Evolutionary conservation across 2,329 filamentous ascomycete genomes (phyloP), one percentile per base, ranked within the genome.

Genomic region (Aspergillus ibericus): DNA sequence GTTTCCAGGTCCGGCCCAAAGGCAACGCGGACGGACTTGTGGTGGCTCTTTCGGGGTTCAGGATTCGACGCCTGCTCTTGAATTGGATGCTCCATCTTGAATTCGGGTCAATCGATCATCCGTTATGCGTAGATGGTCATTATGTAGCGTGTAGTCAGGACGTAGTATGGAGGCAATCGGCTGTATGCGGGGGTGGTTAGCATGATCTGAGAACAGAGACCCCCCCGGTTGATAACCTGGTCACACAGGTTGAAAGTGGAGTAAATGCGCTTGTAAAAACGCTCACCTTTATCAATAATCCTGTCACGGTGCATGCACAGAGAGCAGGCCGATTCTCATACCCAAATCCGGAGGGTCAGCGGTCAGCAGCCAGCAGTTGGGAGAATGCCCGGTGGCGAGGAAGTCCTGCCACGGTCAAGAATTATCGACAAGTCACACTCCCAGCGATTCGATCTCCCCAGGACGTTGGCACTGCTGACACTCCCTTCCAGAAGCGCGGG

Each of bases 1-100:
- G 71, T 72, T 62, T 77, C 73, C 34, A 75, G 58, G 15, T 75
- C 72, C 4, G 74, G 74, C 51, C 73, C 75, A 59, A 77, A 77
- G 22, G 74, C 73, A 46, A 77, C 74, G 47, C 75, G 73, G 29
- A 69, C 73, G 9, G 72, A 71, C 62, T 73, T 76, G 48, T 66
- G 63, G 34, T 61, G 64, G 32, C 62, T 70, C 55, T 69, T 71
- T 58, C 73, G 70, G 46, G 70, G 66, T 62, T 71, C 73, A 40
- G 64, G 64, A 27, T 70, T 70, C 48, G 67, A 63, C 38, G 67
- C 55, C 55, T 70, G 64, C 16, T 60, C 63, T 44, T 71, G 66
- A 35, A 53, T 58, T 51, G 61, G 64, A 46, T 69, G 63, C 61
- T 76, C 73, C 70, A 76, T 75, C 46, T 70, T 67, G 61, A 70